Evolutionary conservation across 345 rosid species (phyloP), one percentile per base, ranked within the genome.

Genomic region (Moricandia arvensis): DNA sequence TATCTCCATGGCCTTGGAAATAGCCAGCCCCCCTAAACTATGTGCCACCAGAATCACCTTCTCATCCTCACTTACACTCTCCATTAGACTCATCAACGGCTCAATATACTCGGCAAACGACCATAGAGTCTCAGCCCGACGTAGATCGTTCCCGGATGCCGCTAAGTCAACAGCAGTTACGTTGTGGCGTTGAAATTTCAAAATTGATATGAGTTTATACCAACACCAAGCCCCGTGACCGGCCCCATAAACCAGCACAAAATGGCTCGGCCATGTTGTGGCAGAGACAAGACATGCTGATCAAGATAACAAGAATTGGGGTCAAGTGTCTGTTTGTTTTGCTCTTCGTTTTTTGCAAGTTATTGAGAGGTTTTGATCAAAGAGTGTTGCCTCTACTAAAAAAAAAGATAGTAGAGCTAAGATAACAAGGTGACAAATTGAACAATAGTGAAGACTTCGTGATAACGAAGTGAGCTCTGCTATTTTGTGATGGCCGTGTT

Each of bases 21-120:
- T 15, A 33, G 77, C 74, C 21, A 67, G 70, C 6, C 78, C 78
- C n/a, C 66, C 38, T 15, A 49, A 67, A 67, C 51, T 73, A 67
- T 78, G 76, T 9, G 41, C 81, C 34, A 78, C 73, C 2, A 73
- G 74, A 43, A 66, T 61, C 78, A 68, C 77, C 26, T 61, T 73
- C 41, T 79, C 78, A 60, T 30, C 57, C 15, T 61, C 33, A 9
- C 49, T 6, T 31, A 79, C 30, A 53, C 69, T 60, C 37, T 60
- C 16, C 69, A 73, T 73, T 45, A 74, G 35, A 51, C 69, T 60
- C 33, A 73, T 64, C 33, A 68, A 58, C 0, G 47, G 41, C n/a
- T 2, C 30, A 43, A 63, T 45, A 69, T 55, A 63, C 17, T 74
- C 74, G 1, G 1, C 13, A 8, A 67, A 7, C n/a, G 53, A 78